Evolutionary conservation across 1,284 basidiomycete species (phyloP), one percentile per base, ranked within the genome.

Genomic region (Meripilus lineatus): DNA sequence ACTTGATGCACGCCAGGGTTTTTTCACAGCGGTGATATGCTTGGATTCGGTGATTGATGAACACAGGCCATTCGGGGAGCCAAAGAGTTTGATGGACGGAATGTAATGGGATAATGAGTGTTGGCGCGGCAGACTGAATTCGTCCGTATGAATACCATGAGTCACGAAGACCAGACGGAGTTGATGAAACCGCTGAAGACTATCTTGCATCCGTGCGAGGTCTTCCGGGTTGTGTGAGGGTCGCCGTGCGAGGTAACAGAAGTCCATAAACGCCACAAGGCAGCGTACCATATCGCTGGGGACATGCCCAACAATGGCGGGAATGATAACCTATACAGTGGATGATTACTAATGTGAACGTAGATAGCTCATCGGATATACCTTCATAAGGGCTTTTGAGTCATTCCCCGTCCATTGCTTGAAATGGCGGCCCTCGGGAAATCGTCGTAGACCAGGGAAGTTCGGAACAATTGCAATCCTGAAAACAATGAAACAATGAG

Each of bases 291-390:
- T 57, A 10, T 53, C 26, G 2, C 3, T 3, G 6, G 56, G 58
- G 1, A 60, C 51, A 33, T 47, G 35, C 4, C 54, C 58, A 4
- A 15, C 26, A n/a, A 60, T 53, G 2, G 54, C 57, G 8, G 57
- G 50, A 1, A 60, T 24, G 24, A 49, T 56, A 2, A 58, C 52
- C 57, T 58, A 15, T 34, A 41, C 15, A 5, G 5, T 38, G 30
- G 15, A n/a, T 7, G 14, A n/a, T n/a, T n/a, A n/a, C n/a, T n/a
- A n/a, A n/a, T n/a, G n/a, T n/a, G n/a, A n/a, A n/a, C n/a, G n/a
- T n/a, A n/a, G n/a, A n/a, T n/a, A n/a, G n/a, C n/a, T n/a, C n/a
- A n/a, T 20, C n/a, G 23, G 13, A 42, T 13, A 15, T 17, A 37
- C 53, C 50, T 44, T 48, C 47, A 48, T 48, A 18, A 48, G 26